Base-by-base conservation (phyloP, 2,329 filamentous ascomycete genomes). In the Beauveria pseudobassiana region DNA sequence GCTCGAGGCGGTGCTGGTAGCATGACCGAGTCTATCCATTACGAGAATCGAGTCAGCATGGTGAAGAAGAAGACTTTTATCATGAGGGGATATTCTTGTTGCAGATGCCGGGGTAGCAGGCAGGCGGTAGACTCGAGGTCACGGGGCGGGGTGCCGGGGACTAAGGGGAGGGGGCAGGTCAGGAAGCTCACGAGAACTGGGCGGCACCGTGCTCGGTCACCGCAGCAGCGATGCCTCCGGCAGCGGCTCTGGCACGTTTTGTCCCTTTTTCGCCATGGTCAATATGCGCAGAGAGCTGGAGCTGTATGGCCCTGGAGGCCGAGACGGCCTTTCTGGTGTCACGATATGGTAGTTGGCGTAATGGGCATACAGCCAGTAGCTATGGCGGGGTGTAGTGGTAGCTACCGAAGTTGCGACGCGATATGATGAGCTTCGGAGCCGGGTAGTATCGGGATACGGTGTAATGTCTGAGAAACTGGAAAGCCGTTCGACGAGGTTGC, bases 161-260 rank as follows among this genome's bases (percentile, higher is more conserved):
- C 61, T 63, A 59, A 38, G 49, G 64, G 61, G 67, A 72, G 72
- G 70, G 71, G 67, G 43, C n/a, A 26, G 69, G 65, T 62, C 52
- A 67, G 63, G 63, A 59, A 64, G 77, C 80, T 67, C 76, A 82
- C 80, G 75, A 74, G 73, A 81, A 79, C 72, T 80, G 82, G 69
- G 76, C 77, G 69, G 78, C 74, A 67, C 76, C 76, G 67, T 83
- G 79, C 69, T 78, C 81, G 65, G 77, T 81, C 75, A 82, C 77
- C 73, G 79, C 80, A 53, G 80, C 79, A 67, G 78, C 76, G 68
- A 82, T 80, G 67, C 79, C 77, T 68, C 79, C 77, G 69, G 73
- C 74, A 69, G 73, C 74, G 68, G 82, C 79, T 78, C 77, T 82
- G 71, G 76, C 80, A 80, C 82, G 74, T 74, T 81, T 75, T 80